These are phyloP conservation scores for Mortierella sp. DNA, from an alignment of 371 early-diverging fungal genomes.

Conservation along the genomic window DNA sequence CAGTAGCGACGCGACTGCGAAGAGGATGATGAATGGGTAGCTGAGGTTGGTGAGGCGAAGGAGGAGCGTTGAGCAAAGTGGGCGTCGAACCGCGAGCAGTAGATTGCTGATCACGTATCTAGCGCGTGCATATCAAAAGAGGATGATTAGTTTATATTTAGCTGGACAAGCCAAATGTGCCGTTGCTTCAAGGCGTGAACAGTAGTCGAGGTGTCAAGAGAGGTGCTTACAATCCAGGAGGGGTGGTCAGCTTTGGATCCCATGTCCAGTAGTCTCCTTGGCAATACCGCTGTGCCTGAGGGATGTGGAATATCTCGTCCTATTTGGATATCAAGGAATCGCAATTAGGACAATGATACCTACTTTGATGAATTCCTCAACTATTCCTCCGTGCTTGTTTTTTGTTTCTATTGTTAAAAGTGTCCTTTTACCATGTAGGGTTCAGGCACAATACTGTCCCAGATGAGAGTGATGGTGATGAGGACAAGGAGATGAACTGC, in stretches of 20 bases:
- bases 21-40: conserved; percentile 66
- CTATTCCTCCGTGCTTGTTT: too few relatives aligned
- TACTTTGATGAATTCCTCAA: not conserved
- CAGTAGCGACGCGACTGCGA: conserved; percentile 60
- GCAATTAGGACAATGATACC: too few relatives aligned
- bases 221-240: conserved; percentile 91
- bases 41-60: conserved; percentile 74
- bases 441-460: conserved; percentile 31
- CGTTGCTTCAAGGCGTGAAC: too few relatives aligned
- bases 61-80: conserved; percentile 62
- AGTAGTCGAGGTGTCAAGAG: not conserved
- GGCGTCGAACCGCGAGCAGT: conserved; percentile 25
- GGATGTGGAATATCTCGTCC: conserved; percentile 91
- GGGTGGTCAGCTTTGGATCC: conserved; percentile 96
- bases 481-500: conserved; percentile 37
- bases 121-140: not conserved
- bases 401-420: not conserved
- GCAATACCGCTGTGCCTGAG: conserved; percentile 93
- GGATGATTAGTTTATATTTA: not conserved
- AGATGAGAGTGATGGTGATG: conserved; percentile 20
- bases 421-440: conserved; percentile 43
- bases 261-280: conserved; percentile 76
- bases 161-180: not conserved
- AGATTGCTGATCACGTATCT: conserved; percentile 66
- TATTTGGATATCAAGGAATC: not conserved